Conservation (phyloP, 768 basidiomycete species). For the Tricholoma sp. region DNA sequence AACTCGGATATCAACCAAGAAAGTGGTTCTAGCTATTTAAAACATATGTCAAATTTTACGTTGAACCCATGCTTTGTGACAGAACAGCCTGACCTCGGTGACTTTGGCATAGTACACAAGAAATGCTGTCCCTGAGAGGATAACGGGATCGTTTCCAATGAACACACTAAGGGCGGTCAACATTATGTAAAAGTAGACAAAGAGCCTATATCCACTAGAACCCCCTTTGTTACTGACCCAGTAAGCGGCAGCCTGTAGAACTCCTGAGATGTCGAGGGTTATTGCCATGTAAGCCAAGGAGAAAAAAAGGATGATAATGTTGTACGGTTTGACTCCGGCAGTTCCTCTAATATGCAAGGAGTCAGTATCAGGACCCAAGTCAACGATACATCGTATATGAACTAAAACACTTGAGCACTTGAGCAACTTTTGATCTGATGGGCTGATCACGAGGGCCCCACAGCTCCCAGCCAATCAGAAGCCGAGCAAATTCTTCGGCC, state of each 20-base stretch:
- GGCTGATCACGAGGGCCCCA: too few species aligned
- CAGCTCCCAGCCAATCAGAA: too few species aligned
- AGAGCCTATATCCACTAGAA: conserved; percentile 63
- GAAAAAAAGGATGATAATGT: conserved; percentile 90
- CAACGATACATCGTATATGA: too few species aligned
- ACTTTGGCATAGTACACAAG: conserved; percentile 82
- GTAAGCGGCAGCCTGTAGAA: conserved; percentile 83
- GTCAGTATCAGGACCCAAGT: not conserved
- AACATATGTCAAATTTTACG: not conserved
- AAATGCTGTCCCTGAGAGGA: conserved; percentile 88
- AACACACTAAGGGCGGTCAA: conserved; percentile 72
- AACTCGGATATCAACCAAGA: conserved; percentile 77
- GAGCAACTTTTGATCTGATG: too few species aligned
- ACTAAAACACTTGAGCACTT: too few species aligned
- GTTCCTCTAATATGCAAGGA: conserved; percentile 12
- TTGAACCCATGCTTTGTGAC: not conserved
- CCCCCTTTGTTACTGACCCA: conserved; percentile 84
- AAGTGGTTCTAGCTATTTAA: conserved; percentile 35
- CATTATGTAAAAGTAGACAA: conserved; percentile 79
- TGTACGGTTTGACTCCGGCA: conserved; percentile 81
- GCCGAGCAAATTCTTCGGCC: too few species aligned
- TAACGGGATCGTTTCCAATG: conserved; percentile 93
- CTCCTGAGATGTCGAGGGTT: conserved; percentile 74
- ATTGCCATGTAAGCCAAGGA: conserved; percentile 92
- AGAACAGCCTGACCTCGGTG: conserved; percentile 29